A percentile compares a stretch with the other conserved stretches of the same genome.
Evolutionary conservation across 768 basidiomycete genomes (phyloP).

Genomic region (Leccinellum albellum): DNA sequence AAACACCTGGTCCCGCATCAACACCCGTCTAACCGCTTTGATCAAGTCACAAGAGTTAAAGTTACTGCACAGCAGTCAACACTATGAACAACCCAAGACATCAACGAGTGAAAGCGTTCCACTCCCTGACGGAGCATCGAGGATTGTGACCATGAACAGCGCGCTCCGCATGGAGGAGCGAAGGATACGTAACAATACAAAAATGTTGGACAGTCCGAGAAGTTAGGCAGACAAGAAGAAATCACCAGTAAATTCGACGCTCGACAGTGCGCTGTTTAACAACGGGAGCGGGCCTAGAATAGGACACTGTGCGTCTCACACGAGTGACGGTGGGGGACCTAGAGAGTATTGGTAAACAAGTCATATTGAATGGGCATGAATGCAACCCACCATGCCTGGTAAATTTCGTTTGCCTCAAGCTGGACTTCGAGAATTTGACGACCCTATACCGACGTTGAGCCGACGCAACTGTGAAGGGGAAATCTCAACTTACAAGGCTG

Average conservation of each 20-base stretch:
- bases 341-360: conserved; percentile 4
- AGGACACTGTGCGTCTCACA: conserved; percentile 68
- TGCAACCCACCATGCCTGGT: conserved; percentile 58
- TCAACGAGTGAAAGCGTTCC: conserved; percentile 15
- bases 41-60: conserved; percentile 9
- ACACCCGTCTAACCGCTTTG: conserved; percentile 19
- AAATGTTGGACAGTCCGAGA: conserved; percentile 22
- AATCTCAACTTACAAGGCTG: conserved; percentile 48
- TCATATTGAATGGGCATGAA: neutral
- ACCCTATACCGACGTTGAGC: conserved; percentile 44
- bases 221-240: neutral
- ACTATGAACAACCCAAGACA: conserved; percentile 9
- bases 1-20: conserved; percentile 10
- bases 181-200: conserved; percentile 34
- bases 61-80: conserved; percentile 19
- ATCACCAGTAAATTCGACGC: conserved; percentile 70
- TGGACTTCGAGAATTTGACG: conserved; percentile 82
- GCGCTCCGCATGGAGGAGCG: neutral
- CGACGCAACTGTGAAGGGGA: neutral
- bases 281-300: conserved; percentile 44
- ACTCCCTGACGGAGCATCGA: conserved; percentile 51
- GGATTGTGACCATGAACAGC: conserved; percentile 39
- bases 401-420: conserved; percentile 64
- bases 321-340: conserved; percentile 81
- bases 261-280: conserved; percentile 58